phyloP scores from a whole-genome alignment of 768 basidiomycete species.

The Pholiota microspora region DNA sequence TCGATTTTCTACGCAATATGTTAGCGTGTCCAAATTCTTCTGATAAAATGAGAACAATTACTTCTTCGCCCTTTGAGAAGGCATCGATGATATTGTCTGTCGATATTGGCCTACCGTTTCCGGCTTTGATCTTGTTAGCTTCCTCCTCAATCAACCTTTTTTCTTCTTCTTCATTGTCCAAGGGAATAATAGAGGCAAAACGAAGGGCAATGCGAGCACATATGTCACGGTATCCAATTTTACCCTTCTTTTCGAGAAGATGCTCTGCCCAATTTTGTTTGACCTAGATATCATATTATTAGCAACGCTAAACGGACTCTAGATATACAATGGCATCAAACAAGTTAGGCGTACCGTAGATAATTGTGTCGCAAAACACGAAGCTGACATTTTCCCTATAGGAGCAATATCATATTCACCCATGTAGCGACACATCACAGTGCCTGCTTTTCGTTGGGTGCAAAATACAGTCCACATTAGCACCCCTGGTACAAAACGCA shows the following conservation, averaged over 20 bases:
- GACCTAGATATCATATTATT: background rate
- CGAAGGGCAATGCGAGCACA: constrained; percentile 23
- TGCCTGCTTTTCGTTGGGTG: constrained; percentile 1
- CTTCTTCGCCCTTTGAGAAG: constrained; percentile 28
- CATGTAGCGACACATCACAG: constrained; percentile 23
- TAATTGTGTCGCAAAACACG: constrained; percentile 15
- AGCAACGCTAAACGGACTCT: too few species aligned
- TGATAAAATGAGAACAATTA: background rate
- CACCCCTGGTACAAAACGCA: constrained; percentile 17
- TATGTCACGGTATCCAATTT: constrained; percentile 21
- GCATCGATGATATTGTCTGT: constrained; percentile 18
- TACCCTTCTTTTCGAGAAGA: constrained; percentile 6
- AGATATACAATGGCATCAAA: background rate
- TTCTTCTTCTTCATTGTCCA: constrained; percentile 11
- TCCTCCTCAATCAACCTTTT: constrained; percentile 8
- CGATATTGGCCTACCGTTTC: constrained; percentile 3
- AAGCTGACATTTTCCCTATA: constrained; percentile 19
- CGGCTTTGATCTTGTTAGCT: constrained; percentile 7
- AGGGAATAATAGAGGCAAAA: constrained; percentile 11
- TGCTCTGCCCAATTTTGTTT: constrained; percentile 17
- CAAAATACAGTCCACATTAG: constrained; percentile 20
- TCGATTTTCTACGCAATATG: constrained; percentile 22
- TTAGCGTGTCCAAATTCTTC: background rate
- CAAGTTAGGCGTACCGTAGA: too few species aligned
- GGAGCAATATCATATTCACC: constrained; percentile 22